These are phyloP conservation scores for Cordia subcordata DNA, from an alignment of 257 asterid species.

Conservation along the genomic window DNA sequence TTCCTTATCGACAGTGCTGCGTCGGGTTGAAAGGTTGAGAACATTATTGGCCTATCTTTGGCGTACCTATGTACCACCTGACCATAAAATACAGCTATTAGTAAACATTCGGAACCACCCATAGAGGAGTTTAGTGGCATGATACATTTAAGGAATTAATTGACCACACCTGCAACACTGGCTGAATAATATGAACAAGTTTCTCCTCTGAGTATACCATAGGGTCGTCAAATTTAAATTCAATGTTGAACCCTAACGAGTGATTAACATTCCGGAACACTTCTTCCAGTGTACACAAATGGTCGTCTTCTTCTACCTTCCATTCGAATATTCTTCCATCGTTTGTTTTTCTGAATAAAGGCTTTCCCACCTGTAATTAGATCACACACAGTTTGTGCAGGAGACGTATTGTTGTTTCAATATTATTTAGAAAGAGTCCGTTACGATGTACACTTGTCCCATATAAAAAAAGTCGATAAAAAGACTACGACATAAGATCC, in stretches of 20 bases:
- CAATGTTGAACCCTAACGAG: conserved; percentile 25
- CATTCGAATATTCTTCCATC: conserved; percentile 23
- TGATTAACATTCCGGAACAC: conserved; percentile 18
- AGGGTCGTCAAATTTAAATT: conserved; percentile 20
- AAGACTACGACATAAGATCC: too few species aligned
- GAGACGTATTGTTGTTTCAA: too few species aligned
- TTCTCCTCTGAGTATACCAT: conserved; percentile 11
- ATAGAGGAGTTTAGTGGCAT: too few species aligned
- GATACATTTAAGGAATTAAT: background rate
- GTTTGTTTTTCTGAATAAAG: conserved; percentile 22
- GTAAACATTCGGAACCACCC: background rate
- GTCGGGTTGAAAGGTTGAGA: conserved; percentile 29
- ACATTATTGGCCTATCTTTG: conserved; percentile 14
- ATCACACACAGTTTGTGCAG: background rate
- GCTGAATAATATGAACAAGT: conserved; percentile 13
- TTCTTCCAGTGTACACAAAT: conserved; percentile 19
- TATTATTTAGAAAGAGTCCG: too few species aligned
- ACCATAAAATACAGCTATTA: background rate
- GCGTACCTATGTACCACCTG: conserved; percentile 23
- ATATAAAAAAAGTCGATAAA: too few species aligned
- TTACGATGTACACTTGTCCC: too few species aligned
- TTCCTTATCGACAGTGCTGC: conserved; percentile 17
- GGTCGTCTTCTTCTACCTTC: conserved; percentile 27
- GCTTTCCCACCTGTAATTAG: conserved; percentile 20
- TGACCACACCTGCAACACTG: conserved; percentile 16